These are phyloP conservation scores for Calamus simplicifolius DNA, from an alignment of 176 grass and related monocot species.

Conservation along the genomic window DNA sequence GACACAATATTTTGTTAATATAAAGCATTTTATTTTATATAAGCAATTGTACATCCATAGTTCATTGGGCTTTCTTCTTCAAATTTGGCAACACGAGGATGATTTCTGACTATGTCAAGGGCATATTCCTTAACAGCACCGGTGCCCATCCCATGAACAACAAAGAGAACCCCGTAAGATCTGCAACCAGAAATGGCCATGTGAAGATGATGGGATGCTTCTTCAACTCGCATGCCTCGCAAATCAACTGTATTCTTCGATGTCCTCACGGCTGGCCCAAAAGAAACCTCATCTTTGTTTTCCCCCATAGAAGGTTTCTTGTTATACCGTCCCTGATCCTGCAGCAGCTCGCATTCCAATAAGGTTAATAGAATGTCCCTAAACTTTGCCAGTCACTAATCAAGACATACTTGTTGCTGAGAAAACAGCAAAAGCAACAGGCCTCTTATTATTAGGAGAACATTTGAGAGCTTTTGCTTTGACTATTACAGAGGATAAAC, in stretches of 20 bases:
- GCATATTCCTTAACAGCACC: slow-evolving; percentile 48
- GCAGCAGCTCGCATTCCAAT: too few species aligned
- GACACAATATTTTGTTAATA: too few species aligned
- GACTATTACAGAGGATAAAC: too few species aligned
- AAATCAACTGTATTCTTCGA: slow-evolving; percentile 65
- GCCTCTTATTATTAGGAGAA: too few species aligned
- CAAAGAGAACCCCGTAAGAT: slow-evolving; percentile 35
- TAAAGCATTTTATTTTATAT: slow-evolving; percentile 33
- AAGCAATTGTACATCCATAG: slow-evolving; percentile 66
- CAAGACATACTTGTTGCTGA: too few species aligned
- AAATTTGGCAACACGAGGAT: slow-evolving; percentile 52
- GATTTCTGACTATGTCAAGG: slow-evolving; percentile 33
- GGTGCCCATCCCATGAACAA: slow-evolving; percentile 57
- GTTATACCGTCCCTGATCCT: slow-evolving; percentile 17
- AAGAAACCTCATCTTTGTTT: slow-evolving; percentile 14
- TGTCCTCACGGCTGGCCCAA: slow-evolving; percentile 44
- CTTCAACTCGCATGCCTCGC: slow-evolving; percentile 40
- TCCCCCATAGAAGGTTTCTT: slow-evolving; percentile 10
- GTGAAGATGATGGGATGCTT: slow-evolving; percentile 38
- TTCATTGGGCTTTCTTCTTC: slow-evolving; percentile 59
- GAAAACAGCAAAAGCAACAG: too few species aligned
- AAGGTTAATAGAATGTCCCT: too few species aligned
- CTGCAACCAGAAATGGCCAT: slow-evolving; percentile 51
- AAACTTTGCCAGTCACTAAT: too few species aligned
- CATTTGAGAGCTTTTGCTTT: too few species aligned